These are phyloP conservation scores for Phialocephala subalpina DNA, from an alignment of 2,329 filamentous ascomycete species.

Conservation along the genomic window DNA sequence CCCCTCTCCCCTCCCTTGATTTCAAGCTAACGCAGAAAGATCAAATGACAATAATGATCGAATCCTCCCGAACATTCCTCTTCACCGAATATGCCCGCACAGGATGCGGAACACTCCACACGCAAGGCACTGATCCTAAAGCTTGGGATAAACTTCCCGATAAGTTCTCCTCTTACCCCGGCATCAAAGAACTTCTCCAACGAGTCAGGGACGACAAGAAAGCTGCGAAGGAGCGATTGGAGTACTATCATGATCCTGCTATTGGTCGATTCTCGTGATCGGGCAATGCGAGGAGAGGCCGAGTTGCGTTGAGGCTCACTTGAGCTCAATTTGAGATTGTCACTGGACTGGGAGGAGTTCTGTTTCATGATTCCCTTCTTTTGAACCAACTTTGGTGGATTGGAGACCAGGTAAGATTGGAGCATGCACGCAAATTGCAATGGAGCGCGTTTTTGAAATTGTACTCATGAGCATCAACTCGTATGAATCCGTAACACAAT, in stretches of 20 bases:
- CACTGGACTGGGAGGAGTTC: not conserved
- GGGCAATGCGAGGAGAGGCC: too few species aligned
- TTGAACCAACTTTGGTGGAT: not conserved
- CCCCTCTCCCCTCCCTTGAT: not conserved
- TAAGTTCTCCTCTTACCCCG: constrained; percentile 33
- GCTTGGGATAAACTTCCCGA: constrained; percentile 60
- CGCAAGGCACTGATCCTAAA: constrained; percentile 50
- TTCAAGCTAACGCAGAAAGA: too few species aligned
- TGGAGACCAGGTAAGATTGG: too few species aligned
- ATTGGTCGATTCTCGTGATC: constrained; percentile 25
- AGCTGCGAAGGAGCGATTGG: constrained; percentile 26
- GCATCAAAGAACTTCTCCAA: constrained; percentile 31
- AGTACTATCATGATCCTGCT: constrained; percentile 32
- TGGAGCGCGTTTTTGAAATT: not conserved
- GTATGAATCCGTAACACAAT: not conserved
- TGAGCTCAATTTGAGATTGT: not conserved
- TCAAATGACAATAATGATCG: constrained; percentile 59
- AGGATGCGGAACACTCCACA: constrained; percentile 43
- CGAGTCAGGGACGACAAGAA: constrained; percentile 32
- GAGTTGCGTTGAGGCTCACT: not conserved
- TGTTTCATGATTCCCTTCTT: not conserved
- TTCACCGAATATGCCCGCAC: constrained; percentile 62
- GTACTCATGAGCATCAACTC: not conserved
- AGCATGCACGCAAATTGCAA: too few species aligned
- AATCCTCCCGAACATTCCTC: constrained; percentile 60